phyloP scores from a whole-genome alignment of 2,329 filamentous ascomycete species.

The Fusarium nurragi region DNA sequence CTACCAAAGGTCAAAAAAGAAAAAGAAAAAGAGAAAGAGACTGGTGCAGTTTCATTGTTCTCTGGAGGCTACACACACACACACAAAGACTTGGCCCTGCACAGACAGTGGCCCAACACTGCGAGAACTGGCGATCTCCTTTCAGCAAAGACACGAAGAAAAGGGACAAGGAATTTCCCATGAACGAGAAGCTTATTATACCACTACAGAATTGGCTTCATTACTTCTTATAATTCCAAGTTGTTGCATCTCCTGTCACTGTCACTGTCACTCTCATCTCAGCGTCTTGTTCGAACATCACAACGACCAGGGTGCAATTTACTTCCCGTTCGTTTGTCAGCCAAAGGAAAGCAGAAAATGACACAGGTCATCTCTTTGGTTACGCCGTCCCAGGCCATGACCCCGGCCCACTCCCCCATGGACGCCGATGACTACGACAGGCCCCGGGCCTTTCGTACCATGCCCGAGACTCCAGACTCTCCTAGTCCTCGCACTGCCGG shows the following conservation, averaged over 20 bases:
- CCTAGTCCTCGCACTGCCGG: conserved; percentile 40
- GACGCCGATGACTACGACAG: conserved; percentile 38
- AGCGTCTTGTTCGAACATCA: conserved; percentile 2
- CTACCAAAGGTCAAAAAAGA: conserved; percentile 17
- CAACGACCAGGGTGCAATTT: conserved; percentile 16
- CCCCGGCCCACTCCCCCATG: conserved; percentile 41
- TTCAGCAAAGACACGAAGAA: conserved; percentile 21
- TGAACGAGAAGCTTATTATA: not conserved
- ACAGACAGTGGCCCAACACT: conserved; percentile 32
- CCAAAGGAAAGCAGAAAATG: conserved; percentile 35
- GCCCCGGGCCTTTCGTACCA: conserved; percentile 30
- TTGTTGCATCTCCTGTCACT: not conserved
- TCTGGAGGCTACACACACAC: conserved; percentile 30
- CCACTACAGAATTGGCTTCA: conserved; percentile 1
- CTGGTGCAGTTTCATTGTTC: conserved; percentile 41
- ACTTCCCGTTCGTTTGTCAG: conserved; percentile 34
- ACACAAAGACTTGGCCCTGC: conserved; percentile 36
- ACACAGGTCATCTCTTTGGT: conserved; percentile 45
- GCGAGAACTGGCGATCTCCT: conserved; percentile 23
- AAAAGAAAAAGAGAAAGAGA: conserved; percentile 14
- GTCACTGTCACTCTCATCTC: not conserved
- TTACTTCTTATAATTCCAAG: conserved; percentile 14
- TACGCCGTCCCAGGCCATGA: conserved; percentile 40
- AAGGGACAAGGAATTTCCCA: not conserved
- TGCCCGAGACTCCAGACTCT: conserved; percentile 39